These are phyloP conservation scores for Cryptococcus floricola DNA, from an alignment of 1,284 basidiomycete species.

Conservation along the genomic window DNA sequence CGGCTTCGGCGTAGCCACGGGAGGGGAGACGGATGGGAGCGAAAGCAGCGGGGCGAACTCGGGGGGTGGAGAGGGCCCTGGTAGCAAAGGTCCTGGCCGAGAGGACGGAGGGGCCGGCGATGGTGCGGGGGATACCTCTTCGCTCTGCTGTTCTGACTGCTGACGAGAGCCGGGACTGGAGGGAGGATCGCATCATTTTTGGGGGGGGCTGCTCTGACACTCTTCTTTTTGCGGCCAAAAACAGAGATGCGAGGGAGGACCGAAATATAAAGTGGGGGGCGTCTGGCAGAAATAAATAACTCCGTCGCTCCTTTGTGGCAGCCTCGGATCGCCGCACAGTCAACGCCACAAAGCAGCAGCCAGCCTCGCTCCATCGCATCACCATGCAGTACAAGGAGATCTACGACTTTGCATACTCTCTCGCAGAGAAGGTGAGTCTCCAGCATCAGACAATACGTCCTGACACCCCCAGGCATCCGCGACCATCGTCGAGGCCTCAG, in stretches of 20 bases:
- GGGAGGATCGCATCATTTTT: slow-evolving; percentile 15
- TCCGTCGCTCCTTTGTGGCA: background rate
- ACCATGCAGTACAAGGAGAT: slow-evolving; percentile 22
- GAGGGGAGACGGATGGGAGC: slow-evolving; percentile 13
- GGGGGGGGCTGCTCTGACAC: background rate
- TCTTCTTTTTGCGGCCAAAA: background rate
- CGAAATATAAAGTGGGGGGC: background rate
- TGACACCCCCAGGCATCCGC: slow-evolving; percentile 10
- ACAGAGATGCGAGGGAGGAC: background rate
- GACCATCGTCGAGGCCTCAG: slow-evolving; percentile 27
- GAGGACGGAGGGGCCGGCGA: slow-evolving; percentile 34
- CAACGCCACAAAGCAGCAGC: no score
- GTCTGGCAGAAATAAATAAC: background rate
- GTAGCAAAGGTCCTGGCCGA: slow-evolving; percentile 21
- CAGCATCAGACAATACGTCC: background rate
- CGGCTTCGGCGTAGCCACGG: slow-evolving; percentile 58
- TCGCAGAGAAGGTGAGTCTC: slow-evolving; percentile 24
- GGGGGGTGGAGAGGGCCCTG: slow-evolving; percentile 16
- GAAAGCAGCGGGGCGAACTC: slow-evolving; percentile 19
- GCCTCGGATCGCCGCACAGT: background rate
- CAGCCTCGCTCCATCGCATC: no score
- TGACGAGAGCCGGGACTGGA: slow-evolving; percentile 12
- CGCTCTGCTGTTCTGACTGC: slow-evolving; percentile 15
- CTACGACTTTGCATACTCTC: slow-evolving; percentile 25
- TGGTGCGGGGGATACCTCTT: slow-evolving; percentile 16